A percentile compares a stretch with the other conserved stretches of the same genome.
Conservation (phyloP, 2,329 filamentous ascomycete genomes). For the Ceratocystis papillata region DNA sequence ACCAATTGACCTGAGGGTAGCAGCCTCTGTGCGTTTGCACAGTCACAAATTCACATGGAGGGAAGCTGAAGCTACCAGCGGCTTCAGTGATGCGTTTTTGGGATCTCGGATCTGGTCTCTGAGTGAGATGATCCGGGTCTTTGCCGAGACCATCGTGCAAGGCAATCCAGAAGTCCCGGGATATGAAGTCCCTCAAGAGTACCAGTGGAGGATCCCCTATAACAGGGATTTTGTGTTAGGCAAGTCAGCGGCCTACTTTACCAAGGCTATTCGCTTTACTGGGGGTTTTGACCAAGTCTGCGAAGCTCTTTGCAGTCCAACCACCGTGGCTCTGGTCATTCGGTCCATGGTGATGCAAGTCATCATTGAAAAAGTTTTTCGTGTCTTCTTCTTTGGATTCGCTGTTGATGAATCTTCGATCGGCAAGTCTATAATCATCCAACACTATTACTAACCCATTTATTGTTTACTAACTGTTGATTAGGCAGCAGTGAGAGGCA, state of each 20-base stretch:
- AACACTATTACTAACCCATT: not conserved
- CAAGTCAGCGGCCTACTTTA: conserved; percentile 17
- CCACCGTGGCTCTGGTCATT: conserved; percentile 4
- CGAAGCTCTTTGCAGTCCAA: conserved; percentile 15
- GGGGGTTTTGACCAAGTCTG: conserved; percentile 16
- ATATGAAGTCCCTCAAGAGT: conserved; percentile 6
- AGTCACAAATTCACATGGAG: conserved; percentile 12
- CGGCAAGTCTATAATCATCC: conserved; percentile 9
- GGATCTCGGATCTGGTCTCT: conserved; percentile 18
- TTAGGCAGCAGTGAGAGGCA: not conserved
- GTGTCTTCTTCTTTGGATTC: conserved; percentile 19
- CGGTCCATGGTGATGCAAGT: conserved; percentile 22
- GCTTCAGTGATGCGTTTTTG: conserved; percentile 6
- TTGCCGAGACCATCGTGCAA: conserved; percentile 9
- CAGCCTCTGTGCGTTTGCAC: not conserved
- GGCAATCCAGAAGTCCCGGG: not conserved
- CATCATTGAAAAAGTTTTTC: conserved; percentile 16
- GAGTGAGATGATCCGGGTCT: conserved; percentile 2
- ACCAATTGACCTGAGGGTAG: conserved; percentile 13
- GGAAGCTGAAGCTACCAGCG: not conserved
- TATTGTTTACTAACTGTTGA: not conserved
- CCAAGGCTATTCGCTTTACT: conserved; percentile 19
- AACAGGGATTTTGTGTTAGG: conserved; percentile 14
- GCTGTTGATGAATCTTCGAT: not conserved
- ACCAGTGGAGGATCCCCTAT: conserved; percentile 7